Conservation (phyloP, 1,284 basidiomycete genomes). For the Psilocybe mexicana region DNA sequence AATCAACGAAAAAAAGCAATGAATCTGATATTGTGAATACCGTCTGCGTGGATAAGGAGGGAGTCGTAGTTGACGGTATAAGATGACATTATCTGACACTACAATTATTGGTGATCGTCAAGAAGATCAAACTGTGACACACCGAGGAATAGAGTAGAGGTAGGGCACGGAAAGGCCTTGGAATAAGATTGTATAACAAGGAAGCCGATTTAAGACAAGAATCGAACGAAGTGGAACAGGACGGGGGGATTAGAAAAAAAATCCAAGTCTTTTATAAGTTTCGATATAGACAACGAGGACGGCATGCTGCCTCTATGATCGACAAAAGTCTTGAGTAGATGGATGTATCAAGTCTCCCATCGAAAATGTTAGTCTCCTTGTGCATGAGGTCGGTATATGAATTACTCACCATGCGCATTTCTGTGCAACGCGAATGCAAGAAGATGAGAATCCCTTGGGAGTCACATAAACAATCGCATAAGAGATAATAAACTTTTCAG, state of each 20-base stretch:
- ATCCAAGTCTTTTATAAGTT: conserved; percentile 14
- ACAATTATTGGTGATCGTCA: background rate
- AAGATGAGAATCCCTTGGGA: background rate
- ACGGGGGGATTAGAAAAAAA: conserved; percentile 12
- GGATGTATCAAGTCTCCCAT: conserved; percentile 5
- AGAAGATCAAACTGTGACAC: background rate
- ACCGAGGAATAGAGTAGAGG: background rate
- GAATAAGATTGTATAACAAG: too few species aligned
- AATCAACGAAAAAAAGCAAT: background rate
- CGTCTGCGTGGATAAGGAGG: conserved; percentile 63
- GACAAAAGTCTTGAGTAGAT: conserved; percentile 5
- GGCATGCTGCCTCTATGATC: conserved; percentile 25
- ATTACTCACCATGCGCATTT: background rate
- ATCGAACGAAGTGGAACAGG: background rate
- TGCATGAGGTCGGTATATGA: conserved; percentile 20
- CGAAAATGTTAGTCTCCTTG: conserved; percentile 6
- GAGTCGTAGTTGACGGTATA: conserved; percentile 63
- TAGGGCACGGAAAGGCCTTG: background rate
- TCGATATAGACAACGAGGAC: conserved; percentile 32
- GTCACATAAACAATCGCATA: background rate
- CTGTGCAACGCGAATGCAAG: background rate
- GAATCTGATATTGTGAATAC: conserved; percentile 23
- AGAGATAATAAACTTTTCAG: background rate
- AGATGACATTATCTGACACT: conserved; percentile 3
- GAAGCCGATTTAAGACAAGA: too few species aligned